Evolutionary conservation across 192 early-diverging fungal species (phyloP).

Genomic region (Jimgerdemannia lactiflua): DNA sequence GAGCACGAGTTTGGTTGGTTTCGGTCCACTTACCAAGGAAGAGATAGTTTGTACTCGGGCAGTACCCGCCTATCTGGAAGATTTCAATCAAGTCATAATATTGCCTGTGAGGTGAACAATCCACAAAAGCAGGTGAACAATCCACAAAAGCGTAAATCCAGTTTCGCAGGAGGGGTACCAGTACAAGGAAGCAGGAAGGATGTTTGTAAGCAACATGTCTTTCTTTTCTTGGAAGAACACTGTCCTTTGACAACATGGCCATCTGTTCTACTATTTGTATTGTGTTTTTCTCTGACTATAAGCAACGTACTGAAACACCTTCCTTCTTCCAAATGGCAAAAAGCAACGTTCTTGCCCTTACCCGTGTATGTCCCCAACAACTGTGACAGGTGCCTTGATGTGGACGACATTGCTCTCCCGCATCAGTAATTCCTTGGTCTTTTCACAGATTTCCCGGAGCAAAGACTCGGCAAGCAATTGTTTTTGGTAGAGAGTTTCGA

Average conservation of each 20-base stretch:
- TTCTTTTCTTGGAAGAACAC: too few species aligned
- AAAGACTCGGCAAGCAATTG: slow-evolving; percentile 72
- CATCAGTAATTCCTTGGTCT: slow-evolving; percentile 74
- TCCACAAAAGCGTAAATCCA: too few species aligned
- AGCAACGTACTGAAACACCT: too few species aligned
- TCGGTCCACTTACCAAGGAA: slow-evolving; percentile 59
- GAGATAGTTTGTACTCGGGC: slow-evolving; percentile 82
- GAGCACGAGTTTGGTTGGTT: too few species aligned
- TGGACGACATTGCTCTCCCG: slow-evolving; percentile 83
- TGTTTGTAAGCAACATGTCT: not conserved
- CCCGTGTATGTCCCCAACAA: slow-evolving; percentile 93
- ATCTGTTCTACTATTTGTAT: slow-evolving; percentile 6
- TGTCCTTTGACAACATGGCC: not conserved
- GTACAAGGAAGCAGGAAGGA: too few species aligned
- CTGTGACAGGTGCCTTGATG: slow-evolving; percentile 84
- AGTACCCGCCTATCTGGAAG: slow-evolving; percentile 79
- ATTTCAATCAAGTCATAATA: slow-evolving; percentile 88
- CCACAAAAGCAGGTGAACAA: not conserved
- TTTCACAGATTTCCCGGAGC: slow-evolving; percentile 78
- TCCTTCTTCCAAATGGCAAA: too few species aligned
- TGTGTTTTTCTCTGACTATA: too few species aligned
- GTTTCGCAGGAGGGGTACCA: too few species aligned
- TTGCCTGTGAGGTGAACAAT: slow-evolving; percentile 45
- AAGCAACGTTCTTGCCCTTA: slow-evolving; percentile 24
- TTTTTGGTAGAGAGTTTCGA: slow-evolving; percentile 69